phyloP scores from a whole-genome alignment of 164 flowering plant species.

The Annona cherimola region DNA sequence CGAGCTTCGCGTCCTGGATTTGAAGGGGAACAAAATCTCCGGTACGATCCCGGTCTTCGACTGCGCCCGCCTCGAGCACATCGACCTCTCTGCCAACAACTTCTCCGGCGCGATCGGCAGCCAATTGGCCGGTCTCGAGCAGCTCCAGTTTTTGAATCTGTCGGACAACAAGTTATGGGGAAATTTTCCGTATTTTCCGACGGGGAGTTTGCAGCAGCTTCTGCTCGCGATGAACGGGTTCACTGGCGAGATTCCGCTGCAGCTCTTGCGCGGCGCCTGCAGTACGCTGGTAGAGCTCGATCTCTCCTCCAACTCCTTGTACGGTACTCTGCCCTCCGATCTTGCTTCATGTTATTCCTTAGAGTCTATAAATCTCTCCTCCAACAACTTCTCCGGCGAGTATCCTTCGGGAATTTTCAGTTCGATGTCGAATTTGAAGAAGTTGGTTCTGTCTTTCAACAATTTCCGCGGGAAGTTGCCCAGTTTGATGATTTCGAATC shows the following conservation, averaged over 20 bases:
- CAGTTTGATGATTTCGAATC: slow-evolving; percentile 34
- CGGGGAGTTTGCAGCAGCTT: slow-evolving; percentile 36
- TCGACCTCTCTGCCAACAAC: slow-evolving; percentile 42
- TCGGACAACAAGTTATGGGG: slow-evolving; percentile 60
- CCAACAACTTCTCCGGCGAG: slow-evolving; percentile 60
- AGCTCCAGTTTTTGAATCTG: slow-evolving; percentile 50
- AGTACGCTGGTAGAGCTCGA: slow-evolving; percentile 51
- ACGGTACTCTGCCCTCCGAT: slow-evolving; percentile 54
- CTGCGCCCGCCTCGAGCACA: slow-evolving; percentile 28
- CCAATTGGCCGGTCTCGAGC: slow-evolving; percentile 32
- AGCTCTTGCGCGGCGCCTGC: slow-evolving; percentile 38
- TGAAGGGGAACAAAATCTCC: slow-evolving; percentile 49
- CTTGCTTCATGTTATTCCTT: slow-evolving; percentile 49
- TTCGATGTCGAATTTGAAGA: slow-evolving; percentile 50
- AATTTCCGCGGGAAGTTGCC: slow-evolving; percentile 50
- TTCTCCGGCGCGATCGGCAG: slow-evolving; percentile 34
- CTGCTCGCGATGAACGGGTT: slow-evolving; percentile 44
- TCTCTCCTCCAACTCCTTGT: slow-evolving; percentile 52
- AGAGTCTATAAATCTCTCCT: slow-evolving; percentile 51
- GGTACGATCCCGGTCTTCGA: slow-evolving; percentile 51
- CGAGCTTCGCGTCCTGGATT: slow-evolving; percentile 47
- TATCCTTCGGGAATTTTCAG: slow-evolving; percentile 46
- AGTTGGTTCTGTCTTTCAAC: slow-evolving; percentile 48
- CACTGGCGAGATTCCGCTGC: slow-evolving; percentile 45
- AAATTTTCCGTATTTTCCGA: slow-evolving; percentile 40